Base-by-base conservation (phyloP, 176 grass and related monocot species). In the Oryza glumipatula region DNA sequence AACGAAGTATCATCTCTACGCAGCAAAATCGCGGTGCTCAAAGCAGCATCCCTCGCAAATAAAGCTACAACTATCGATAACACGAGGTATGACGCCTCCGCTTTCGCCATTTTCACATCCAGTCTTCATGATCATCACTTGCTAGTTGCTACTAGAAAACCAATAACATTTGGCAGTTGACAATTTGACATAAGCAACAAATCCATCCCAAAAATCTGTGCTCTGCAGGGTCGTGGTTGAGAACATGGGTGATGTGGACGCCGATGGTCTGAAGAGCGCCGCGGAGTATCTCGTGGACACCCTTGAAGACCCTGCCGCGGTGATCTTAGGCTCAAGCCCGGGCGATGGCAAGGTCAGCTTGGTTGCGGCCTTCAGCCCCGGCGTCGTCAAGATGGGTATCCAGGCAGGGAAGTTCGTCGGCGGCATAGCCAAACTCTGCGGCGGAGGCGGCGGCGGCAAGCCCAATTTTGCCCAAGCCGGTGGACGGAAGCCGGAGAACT, bases 401-500 rank as follows among this genome's bases (percentile, higher is more conserved):
- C 96, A 95, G 38, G 93, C 96, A 4, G 96, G 96, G 45, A 98
- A 90, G 76, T 98, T 98, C 58, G 90, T 98, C 3, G 96, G 93
- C 72, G 77, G 86, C 11, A 95, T 98, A 74, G 96, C 96, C 2
- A 98, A 98, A 68, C 76, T 98, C 9, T 98, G 96, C 16, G 96
- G 96, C 0, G 93, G 96, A 10, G 96, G 96, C 1, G 96, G 96
- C 1, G 96, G 96, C 0, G 96, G 96, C 30, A 98, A 98, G 73
- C 93, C 96, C 21, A 98, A 92, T 86, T 98, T 98, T 76, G 96
- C 96, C 1, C 96, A 98, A 68, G 93, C 96, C 11, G 96, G 96
- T 12, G 96, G 96, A 38, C 88, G 93, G 91, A 95, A 98, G 76
- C 93, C 96, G 24, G 96, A 95, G 77, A 98, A 92, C 48, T 74